Percentiles rank a stretch among this genome's conserved stretches.
phyloP scores from a whole-genome alignment of 73 alveolate species.

The Paramecium octaurelia region DNA sequence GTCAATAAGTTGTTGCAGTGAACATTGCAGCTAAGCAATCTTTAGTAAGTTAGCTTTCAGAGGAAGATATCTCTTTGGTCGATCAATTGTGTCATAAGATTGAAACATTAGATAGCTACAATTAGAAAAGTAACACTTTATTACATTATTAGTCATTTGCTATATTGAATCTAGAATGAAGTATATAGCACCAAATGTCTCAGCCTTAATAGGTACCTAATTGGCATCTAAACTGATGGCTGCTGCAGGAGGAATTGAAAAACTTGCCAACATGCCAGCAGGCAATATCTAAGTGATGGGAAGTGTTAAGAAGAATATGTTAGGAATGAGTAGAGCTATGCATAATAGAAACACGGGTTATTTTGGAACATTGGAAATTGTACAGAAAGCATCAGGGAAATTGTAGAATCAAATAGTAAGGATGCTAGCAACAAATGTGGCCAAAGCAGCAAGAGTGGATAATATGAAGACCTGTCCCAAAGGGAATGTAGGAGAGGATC shows the following conservation, averaged over 20 bases:
- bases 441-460: slow-evolving; percentile 97
- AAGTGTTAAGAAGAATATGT: slow-evolving; percentile 72
- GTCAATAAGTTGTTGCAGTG: slow-evolving; percentile 78
- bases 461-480: slow-evolving; percentile 70
- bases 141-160: slow-evolving; percentile 46
- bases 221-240: slow-evolving; percentile 91
- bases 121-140: slow-evolving; percentile 25
- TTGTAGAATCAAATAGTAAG: slow-evolving; percentile 83
- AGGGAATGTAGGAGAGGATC: slow-evolving; percentile 82
- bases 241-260: slow-evolving; percentile 94
- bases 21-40: slow-evolving; percentile 81
- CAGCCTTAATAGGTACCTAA: slow-evolving; percentile 84
- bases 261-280: slow-evolving; percentile 91
- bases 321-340: slow-evolving; percentile 85
- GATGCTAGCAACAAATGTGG: slow-evolving; percentile 92
- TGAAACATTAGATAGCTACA: slow-evolving; percentile 60
- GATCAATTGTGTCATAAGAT: slow-evolving; percentile 70
- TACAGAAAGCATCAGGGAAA: slow-evolving; percentile 77
- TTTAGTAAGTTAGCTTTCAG: slow-evolving; percentile 61
- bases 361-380: slow-evolving; percentile 82
- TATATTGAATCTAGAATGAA: slow-evolving; percentile 85
- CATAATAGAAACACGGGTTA: slow-evolving; percentile 82
- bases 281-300: slow-evolving; percentile 94
- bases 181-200: slow-evolving; percentile 89
- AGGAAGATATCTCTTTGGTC: slow-evolving; percentile 67